Evolutionary conservation across 441 rosid species (phyloP).

Genomic region (Croton setiger): DNA sequence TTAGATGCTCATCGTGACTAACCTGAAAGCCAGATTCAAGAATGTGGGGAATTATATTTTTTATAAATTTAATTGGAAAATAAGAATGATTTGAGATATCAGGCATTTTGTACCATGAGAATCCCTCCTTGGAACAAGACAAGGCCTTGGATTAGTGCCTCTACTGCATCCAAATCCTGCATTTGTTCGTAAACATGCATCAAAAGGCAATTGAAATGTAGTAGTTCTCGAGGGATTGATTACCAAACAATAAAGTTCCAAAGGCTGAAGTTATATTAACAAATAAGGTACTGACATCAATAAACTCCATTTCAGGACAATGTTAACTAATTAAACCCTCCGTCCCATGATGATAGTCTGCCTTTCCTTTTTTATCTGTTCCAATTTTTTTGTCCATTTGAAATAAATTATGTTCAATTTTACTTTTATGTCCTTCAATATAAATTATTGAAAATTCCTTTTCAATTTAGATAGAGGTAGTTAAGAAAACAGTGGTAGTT

Average conservation of each 20-base stretch:
- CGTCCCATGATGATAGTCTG: too few relatives aligned
- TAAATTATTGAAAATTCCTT: too few relatives aligned
- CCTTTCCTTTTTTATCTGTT: too few relatives aligned
- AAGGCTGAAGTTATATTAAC: too few relatives aligned
- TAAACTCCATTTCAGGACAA: background rate
- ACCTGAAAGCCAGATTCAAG: conserved; percentile 69
- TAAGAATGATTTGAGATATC: background rate
- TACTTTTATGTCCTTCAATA: too few relatives aligned
- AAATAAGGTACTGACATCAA: too few relatives aligned
- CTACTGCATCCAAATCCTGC: conserved; percentile 99
- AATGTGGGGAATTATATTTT: background rate
- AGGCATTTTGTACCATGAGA: conserved; percentile 66
- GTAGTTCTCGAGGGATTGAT: too few relatives aligned
- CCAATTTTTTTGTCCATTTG: too few relatives aligned
- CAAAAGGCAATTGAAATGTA: conserved; percentile 9
- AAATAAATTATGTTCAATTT: too few relatives aligned
- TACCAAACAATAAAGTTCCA: too few relatives aligned
- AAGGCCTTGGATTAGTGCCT: conserved; percentile 97
- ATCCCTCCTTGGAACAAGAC: conserved; percentile 98
- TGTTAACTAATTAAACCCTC: background rate
- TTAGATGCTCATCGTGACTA: conserved; percentile 94
- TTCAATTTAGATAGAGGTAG: too few relatives aligned
- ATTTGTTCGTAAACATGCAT: conserved; percentile 7
- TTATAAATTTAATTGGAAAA: background rate
- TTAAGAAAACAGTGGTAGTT: too few relatives aligned